Percentiles rank a stretch among this genome's conserved stretches.
phyloP scores from a whole-genome alignment of 2,329 filamentous ascomycete species.

The Botrytis fragariae region DNA sequence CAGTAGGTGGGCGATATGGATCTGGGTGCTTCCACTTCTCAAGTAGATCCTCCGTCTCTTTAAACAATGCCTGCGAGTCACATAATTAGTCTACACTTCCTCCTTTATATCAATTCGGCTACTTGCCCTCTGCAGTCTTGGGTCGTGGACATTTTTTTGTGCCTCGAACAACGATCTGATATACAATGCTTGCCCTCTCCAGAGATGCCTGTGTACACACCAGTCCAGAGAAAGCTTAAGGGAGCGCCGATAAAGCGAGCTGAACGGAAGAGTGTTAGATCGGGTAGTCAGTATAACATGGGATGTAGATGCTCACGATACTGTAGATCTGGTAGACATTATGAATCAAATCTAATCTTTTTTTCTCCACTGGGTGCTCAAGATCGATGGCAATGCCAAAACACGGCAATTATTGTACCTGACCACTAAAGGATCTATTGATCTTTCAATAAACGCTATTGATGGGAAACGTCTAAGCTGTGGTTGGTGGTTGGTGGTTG shows the following conservation, averaged over 20 bases:
- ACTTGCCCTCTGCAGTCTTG: constrained; percentile 71
- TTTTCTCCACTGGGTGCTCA: neutral
- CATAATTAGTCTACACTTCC: constrained; percentile 22
- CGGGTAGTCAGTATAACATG: neutral
- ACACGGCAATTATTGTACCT: neutral
- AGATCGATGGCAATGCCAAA: constrained; percentile 1
- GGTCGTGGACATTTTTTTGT: constrained; percentile 80
- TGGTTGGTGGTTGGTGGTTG: constrained; percentile 3
- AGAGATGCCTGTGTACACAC: constrained; percentile 87
- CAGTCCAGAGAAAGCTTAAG: constrained; percentile 93
- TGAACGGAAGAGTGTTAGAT: constrained; percentile 34
- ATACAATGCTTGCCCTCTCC: constrained; percentile 94
- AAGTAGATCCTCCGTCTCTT: constrained; percentile 83
- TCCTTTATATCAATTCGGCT: neutral
- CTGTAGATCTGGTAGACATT: constrained; percentile 40
- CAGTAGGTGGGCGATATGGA: constrained; percentile 83
- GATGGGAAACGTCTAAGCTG: constrained; percentile 2
- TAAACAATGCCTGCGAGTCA: constrained; percentile 67
- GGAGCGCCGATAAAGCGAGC: constrained; percentile 84
- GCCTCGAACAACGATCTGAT: constrained; percentile 94
- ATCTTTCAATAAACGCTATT: constrained; percentile 10
- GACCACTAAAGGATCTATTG: neutral
- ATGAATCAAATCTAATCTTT: constrained; percentile 1
- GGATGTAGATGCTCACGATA: constrained; percentile 34
- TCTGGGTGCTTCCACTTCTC: constrained; percentile 98